Evolutionary conservation across 225 moss, liverwort and hornwort species (phyloP).

Genomic region (Polytrichum commune): DNA sequence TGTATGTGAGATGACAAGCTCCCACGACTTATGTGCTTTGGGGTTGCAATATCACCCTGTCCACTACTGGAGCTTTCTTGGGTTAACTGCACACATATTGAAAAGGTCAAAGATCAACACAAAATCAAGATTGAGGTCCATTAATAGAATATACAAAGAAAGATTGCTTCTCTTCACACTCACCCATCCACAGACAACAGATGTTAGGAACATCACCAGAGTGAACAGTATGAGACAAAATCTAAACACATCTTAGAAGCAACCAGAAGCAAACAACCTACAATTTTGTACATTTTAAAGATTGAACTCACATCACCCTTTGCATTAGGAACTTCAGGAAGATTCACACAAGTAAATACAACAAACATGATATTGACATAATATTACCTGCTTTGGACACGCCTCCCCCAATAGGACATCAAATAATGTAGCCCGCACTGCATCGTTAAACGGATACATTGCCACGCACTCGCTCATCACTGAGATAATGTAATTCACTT

Average conservation of each 20-base stretch:
- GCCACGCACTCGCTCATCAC: constrained; percentile 56
- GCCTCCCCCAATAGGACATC: constrained; percentile 76
- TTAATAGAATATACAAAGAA: no score
- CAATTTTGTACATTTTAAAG: background rate
- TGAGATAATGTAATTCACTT: constrained; percentile 58
- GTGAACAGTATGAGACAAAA: no score
- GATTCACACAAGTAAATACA: background rate
- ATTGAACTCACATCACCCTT: no score
- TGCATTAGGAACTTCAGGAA: no score
- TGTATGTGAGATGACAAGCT: constrained; percentile 56
- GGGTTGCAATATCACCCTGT: constrained; percentile 28
- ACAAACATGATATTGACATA: background rate
- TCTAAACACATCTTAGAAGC: no score
- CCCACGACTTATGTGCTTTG: constrained; percentile 34
- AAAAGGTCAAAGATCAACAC: background rate
- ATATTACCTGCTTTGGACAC: constrained; percentile 66
- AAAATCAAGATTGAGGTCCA: no score
- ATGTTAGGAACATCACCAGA: no score
- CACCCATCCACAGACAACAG: no score
- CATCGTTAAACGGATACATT: constrained; percentile 61
- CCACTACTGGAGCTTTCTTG: constrained; percentile 33
- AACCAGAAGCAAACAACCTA: background rate
- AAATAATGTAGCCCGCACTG: constrained; percentile 63
- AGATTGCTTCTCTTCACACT: no score
- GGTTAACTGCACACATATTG: constrained; percentile 25